Base-by-base conservation (phyloP, 2,329 filamentous ascomycete species). In the Ophiocordyceps australis region DNA sequence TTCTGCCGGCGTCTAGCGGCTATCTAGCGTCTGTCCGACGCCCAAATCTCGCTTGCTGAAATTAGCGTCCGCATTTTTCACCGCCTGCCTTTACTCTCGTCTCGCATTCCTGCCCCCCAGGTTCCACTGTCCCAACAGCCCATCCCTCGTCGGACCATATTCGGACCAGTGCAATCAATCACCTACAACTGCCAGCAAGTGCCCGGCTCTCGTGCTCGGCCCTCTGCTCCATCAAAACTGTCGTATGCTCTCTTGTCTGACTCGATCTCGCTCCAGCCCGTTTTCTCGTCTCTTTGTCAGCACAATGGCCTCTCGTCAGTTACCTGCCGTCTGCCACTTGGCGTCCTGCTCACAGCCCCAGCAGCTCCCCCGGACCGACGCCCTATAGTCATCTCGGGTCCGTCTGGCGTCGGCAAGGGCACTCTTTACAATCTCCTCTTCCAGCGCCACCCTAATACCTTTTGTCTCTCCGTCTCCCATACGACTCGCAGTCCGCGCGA, bases 401-500 rank as follows among this genome's bases (percentile, higher is more conserved):
- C 79, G 30, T 77, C 70, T 3, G 79, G 79, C 43, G 67, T 79
- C 22, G 79, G 79, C 37, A 86, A 86, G 53, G 77, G 74, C 38
- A 86, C 80, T 9, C 70, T 86, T 32, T 74, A 79, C 49, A 72
- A 72, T 42, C 61, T 66, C 24, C 70, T 86, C 25, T 76, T 82
- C 46, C 56, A 63, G 21, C 38, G 41, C 30, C 55, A 65, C 46
- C 58, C 59, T 10, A 53, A 62, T 29, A 50, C 45, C 35, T 65
- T 66, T 41, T 49, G 56, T 14, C 58, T 69, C 17, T 66, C 65
- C 30, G 63, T 74, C 30, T 68, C 65, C 32, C 75, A 93, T 59
- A 94, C 85, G 7, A 93, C 85, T 16, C 75, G 85, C 20, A 39
- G 54, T 2, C 83, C 85, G 2, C 73, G 85, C 14, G 55, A 65